Percentiles rank a stretch among this genome's conserved stretches.
These are phyloP conservation scores for Irpex lacteus DNA, from an alignment of 1,284 basidiomycete genomes.

Conservation along the genomic window DNA sequence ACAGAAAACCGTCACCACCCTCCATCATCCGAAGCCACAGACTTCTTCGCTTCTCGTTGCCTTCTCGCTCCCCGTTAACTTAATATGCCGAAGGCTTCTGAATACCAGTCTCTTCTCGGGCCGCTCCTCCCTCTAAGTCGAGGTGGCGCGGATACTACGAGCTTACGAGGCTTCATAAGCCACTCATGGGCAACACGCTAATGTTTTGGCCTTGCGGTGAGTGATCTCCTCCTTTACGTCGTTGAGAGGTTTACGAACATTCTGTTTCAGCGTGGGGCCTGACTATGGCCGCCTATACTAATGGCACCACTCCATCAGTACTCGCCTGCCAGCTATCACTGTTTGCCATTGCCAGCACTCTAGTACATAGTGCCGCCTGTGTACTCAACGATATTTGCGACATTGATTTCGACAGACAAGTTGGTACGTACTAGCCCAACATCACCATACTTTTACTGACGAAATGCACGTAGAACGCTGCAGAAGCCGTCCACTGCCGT, in stretches of 20 bases:
- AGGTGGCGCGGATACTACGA: constrained; percentile 21
- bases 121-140: constrained; percentile 6
- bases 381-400: constrained; percentile 40
- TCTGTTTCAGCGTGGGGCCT: constrained; percentile 22
- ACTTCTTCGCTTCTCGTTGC: background rate
- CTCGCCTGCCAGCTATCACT: constrained; percentile 18
- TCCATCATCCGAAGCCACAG: background rate
- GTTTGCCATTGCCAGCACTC: constrained; percentile 23
- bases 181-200: constrained; percentile 29
- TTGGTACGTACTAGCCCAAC: constrained; percentile 21
- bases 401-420: constrained; percentile 36
- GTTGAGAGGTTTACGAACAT: background rate
- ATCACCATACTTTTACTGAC: background rate
- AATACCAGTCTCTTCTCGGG: constrained; percentile 8
- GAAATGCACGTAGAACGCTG: constrained; percentile 20
- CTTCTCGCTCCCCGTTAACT: background rate
- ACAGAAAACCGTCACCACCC: background rate
- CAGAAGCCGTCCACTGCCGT: constrained; percentile 42
- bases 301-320: constrained; percentile 12
- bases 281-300: constrained; percentile 24
- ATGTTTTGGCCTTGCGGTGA: constrained; percentile 33
- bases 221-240: background rate
- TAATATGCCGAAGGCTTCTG: constrained; percentile 4
- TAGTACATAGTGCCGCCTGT: constrained; percentile 31
- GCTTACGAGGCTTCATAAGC: constrained; percentile 31